Evolutionary conservation across 306 rosid genomes (phyloP), one percentile per base, ranked within the genome.

Genomic region (Oxytropis ochrocephala): DNA sequence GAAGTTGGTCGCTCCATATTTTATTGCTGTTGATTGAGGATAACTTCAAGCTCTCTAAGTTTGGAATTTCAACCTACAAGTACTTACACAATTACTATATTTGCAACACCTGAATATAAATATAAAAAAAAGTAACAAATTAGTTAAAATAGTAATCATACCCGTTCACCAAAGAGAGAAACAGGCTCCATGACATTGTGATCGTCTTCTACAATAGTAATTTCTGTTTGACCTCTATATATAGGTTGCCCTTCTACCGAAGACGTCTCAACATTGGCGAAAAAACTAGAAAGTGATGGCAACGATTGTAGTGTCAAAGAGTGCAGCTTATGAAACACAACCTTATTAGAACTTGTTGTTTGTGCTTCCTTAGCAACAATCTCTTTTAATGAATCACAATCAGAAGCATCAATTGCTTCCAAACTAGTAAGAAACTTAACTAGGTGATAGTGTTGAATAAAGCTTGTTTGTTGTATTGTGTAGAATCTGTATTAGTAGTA

Each of bases 391-490:
- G 18, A 21, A 7, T 1, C 4, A 44, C 79, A 79, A 7, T 67
- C 38, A 69, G 72, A 75, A 38, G 68, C 70, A n/a, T 76, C 75
- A 36, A 68, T 14, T 61, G 51, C 33, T 72, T 83, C 57, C 0
- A 79, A 64, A 39, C 67, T 43, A 5, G 8, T 0, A 66, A 79
- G 73, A 46, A 75, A 33, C 11, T 36, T 21, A 19, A 48, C 66
- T 41, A 53, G 44, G 59, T 10, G 36, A 51, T 24, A 6, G 24
- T n/a, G n/a, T n/a, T n/a, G n/a, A n/a, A n/a, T n/a, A n/a, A n/a
- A n/a, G n/a, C n/a, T n/a, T n/a, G n/a, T n/a, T n/a, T n/a, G n/a
- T n/a, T n/a, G n/a, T n/a, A n/a, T n/a, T n/a, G n/a, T n/a, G n/a
- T n/a, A n/a, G n/a, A n/a, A n/a, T n/a, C n/a, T n/a, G n/a, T n/a